phyloP scores from a whole-genome alignment of 495 filamentous ascomycete genomes.

The Talaromyces adpressus region DNA sequence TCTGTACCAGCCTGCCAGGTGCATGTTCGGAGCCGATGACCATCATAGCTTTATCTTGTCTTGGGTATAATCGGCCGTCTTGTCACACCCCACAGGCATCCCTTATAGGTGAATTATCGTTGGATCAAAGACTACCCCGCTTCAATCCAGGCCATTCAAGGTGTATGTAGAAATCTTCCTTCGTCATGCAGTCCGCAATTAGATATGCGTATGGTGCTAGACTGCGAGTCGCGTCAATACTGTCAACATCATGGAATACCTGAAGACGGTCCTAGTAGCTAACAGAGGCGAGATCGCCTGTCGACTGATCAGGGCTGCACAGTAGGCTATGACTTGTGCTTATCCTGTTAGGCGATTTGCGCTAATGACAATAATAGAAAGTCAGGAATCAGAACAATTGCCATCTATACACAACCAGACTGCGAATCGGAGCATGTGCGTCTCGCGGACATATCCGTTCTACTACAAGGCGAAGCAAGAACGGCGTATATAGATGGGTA shows the following conservation, averaged over 20 bases:
- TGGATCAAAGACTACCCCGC: too few species aligned
- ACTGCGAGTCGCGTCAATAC: too few species aligned
- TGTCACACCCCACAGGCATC: too few species aligned
- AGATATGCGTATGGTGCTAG: too few species aligned
- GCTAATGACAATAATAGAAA: not conserved
- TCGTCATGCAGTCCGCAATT: too few species aligned
- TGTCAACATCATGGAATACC: not conserved
- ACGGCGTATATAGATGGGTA: not conserved
- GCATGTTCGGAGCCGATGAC: too few species aligned
- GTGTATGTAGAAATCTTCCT: too few species aligned
- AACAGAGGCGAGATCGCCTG: not conserved
- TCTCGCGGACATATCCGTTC: not conserved
- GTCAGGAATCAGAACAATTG: not conserved
- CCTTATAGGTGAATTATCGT: too few species aligned
- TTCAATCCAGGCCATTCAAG: too few species aligned
- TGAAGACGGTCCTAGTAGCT: not conserved
- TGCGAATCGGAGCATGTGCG: not conserved
- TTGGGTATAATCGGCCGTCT: too few species aligned
- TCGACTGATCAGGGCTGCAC: not conserved
- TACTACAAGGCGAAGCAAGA: not conserved
- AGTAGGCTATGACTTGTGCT: not conserved
- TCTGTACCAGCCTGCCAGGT: too few species aligned
- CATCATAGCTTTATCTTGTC: too few species aligned
- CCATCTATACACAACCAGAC: not conserved
- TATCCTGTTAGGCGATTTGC: not conserved